Conservation (phyloP, 2,329 filamentous ascomycete species). For the Talaromyces marneffei region DNA sequence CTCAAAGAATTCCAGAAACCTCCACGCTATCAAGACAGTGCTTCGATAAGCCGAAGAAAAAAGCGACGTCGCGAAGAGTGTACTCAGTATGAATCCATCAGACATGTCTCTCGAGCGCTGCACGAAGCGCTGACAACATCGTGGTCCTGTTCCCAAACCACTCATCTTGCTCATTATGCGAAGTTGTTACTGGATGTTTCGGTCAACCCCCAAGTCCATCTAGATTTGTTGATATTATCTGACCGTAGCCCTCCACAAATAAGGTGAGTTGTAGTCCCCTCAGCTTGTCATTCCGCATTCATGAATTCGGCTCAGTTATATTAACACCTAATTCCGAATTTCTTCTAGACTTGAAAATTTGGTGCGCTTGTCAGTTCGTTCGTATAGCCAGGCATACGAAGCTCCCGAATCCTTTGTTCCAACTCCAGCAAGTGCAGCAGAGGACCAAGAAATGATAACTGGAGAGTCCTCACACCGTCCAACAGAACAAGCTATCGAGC, state of each 20-base stretch:
- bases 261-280: not conserved
- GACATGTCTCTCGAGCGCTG: slow-evolving; percentile 21
- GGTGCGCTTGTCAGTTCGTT: not conserved
- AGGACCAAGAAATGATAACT: not conserved
- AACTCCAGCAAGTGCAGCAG: not conserved
- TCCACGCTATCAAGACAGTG: not conserved
- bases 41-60: not conserved
- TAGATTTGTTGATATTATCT: not conserved
- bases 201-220: not conserved
- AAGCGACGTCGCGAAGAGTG: not conserved
- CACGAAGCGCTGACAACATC: not conserved
- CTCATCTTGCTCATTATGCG: not conserved
- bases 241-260: not conserved
- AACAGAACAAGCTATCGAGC: not conserved
- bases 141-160: not conserved
- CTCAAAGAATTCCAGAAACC: not conserved
- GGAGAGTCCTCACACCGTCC: not conserved
- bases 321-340: not conserved
- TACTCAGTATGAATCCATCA: slow-evolving; percentile 36
- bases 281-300: not conserved
- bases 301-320: not conserved
- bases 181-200: not conserved
- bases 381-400: not conserved
- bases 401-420: not conserved
- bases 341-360: not conserved